Evolutionary conservation across 345 rosid genomes (phyloP), one percentile per base, ranked within the genome.

Genomic region (Boechera stricta): DNA sequence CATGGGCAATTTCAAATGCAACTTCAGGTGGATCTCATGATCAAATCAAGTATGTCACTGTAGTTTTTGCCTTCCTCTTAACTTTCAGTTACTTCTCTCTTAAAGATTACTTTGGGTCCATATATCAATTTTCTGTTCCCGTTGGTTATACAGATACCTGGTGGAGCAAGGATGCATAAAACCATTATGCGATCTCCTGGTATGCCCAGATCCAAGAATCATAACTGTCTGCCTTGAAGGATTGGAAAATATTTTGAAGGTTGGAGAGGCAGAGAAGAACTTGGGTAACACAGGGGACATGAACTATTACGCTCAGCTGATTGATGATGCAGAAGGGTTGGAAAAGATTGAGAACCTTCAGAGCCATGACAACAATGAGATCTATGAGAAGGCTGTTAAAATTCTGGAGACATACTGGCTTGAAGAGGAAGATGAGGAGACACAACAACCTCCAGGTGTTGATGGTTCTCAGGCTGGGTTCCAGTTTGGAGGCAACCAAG

Each of bases 1-100:
- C 95, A n/a, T 91, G 98, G 98, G 97, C 97, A 26, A 82, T 93
- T 62, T 93, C 97, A 38, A 93, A 93, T 80, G 92, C 97, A 65
- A 90, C 98, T n/a, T 94, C 97, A 59, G 94, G 98, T 42, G 97
- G 98, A 41, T 66, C 87, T 59, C 96, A 85, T 77, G 94, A 91
- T 29, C 98, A 94, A 74, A 88, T 91, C 86, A 87, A 88, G 97
- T 94, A 86, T 39, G 84, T 70, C 44, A 21, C 60, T 7, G 9
- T 57, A 41, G 36, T 15, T 24, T 44, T 15, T 15, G 0, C 45
- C 33, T 60, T 76, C 29, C 45, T 61, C 39, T 11, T 24, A 67
- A 58, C 33, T 42, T 42, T 21, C 24, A 57, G 16, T 29, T 33
- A n/a, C 32, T 28, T 61, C 11, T 31, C 52, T 28, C 66, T 21